Base-by-base conservation (phyloP, 225 moss, liverwort and hornwort genomes). In the Neckera pumila region DNA sequence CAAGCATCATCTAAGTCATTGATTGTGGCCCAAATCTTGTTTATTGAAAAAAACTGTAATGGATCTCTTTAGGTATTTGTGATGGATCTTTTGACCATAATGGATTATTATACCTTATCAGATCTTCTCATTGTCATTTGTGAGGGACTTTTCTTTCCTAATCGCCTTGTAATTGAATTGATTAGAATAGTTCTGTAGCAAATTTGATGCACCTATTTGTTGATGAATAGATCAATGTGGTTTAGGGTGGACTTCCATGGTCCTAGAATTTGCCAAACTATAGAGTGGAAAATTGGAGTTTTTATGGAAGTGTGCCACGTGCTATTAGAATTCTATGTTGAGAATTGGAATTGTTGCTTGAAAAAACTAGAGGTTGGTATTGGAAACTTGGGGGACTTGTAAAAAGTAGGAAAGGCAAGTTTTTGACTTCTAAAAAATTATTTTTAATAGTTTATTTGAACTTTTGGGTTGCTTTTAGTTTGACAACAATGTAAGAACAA, bases 251-350 rank as follows among this genome's bases (percentile, higher is more conserved):
- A 67, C n/a, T 20, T n/a, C 19, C 1, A 21, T 21, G 3, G 12
- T n/a, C 2, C 1, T 10, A 36, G n/a, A 20, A 66, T 66, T 11
- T 42, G 42, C 26, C 15, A 42, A 71, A 15, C 1, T 0, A 13
- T 6, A 31, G 3, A 2, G 9, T 0, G 1, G 0, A 1, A 3
- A 2, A 3, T 25, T 14, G 3, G 3, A 71, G 43, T 27, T 42
- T 25, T 42, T 42, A 9, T 42, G 5, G 9, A 71, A 70, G 14
- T 40, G 25, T 25, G n/a, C n/a, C n/a, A n/a, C n/a, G n/a, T n/a
- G 13, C 13, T 26, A 71, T 42, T 42, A 5, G 9, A 71, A 42
- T 71, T 71, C 0, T 15, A 8, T 0, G 0, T 42, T 0, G 26
- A 42, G 26, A 42, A 42, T 42, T 14, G 9, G 9, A 42, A 43